Evolutionary conservation across 257 asterid species (phyloP).

Genomic region (Solanum piurae): DNA sequence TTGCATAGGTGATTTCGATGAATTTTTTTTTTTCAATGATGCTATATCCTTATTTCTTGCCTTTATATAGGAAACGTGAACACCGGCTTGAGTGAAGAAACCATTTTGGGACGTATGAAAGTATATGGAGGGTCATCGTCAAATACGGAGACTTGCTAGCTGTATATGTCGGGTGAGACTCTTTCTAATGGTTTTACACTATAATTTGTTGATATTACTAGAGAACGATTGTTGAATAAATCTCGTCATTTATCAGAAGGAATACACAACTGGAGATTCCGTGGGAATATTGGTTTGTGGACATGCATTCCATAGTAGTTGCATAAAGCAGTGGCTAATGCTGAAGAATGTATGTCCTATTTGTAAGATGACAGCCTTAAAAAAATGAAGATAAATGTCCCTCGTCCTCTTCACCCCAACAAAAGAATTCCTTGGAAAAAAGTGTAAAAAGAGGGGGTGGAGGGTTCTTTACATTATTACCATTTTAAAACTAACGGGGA

Average conservation of each 20-base stretch:
- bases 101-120: constrained; percentile 31
- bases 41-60: not conserved
- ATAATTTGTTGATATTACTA: not conserved
- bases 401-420: not conserved
- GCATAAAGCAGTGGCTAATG: constrained; percentile 78
- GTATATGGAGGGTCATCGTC: constrained; percentile 3
- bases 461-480: not conserved
- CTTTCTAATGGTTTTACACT: not conserved
- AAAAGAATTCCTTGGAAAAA: not conserved
- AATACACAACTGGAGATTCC: constrained; percentile 46
- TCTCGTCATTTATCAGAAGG: constrained; percentile 35
- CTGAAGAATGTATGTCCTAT: constrained; percentile 83
- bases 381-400: constrained; percentile 12
- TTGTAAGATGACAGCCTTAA: constrained; percentile 69
- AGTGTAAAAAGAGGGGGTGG: not conserved
- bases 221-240: not conserved
- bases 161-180: constrained; percentile 71
- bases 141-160: constrained; percentile 53
- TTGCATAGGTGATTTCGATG: not conserved
- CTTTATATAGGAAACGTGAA: constrained; percentile 60
- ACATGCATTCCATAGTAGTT: constrained; percentile 64
- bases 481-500: not conserved
- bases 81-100: constrained; percentile 65
- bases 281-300: constrained; percentile 65
- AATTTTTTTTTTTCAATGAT: not conserved